Base-by-base conservation (phyloP, 2,329 filamentous ascomycete genomes). In the Aureobasidium subglaciale region DNA sequence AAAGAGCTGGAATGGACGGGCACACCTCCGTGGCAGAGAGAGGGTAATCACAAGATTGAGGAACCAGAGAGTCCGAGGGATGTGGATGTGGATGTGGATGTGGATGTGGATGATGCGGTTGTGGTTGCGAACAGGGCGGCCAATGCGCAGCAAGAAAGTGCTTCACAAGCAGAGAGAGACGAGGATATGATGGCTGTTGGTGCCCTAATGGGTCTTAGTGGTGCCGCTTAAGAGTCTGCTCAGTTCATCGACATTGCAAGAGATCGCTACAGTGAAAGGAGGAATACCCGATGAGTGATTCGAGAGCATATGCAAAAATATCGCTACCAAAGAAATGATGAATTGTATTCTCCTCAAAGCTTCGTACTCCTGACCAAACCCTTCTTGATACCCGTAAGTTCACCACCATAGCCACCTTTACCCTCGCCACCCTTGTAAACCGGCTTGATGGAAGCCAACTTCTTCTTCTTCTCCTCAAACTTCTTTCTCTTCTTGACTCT, bases 401-500 rank as follows among this genome's bases (percentile, higher is more conserved):
- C 93, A 75, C 93, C 93, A 62, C 83, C 83, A 75, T 99, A 99
- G 54, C 90, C 87, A 66, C 90, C 87, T 67, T 82, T 83, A 63
- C 88, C 84, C 74, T 95, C 85, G 59, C 89, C 88, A 62, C 89
- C 89, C 72, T 90, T 89, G 76, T 91, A 97, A 13, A 89, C 78
- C 8, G 88, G 82, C 75, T 87, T 89, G 77, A 91, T 88, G 68
- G 87, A 92, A 65, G 83, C 84, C 67, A 97, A 74, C 80, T 97
- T 96, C 88, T 96, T 97, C 82, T 92, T 87, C 81, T 95, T 96
- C 71, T 90, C 87, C 68, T 95, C 90, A 71, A 84, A 99, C 83
- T 90, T 90, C 83, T 90, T 90, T 73, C 90, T 84, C 86, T 96
- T 97, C 86, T 97, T 99, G 62, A 97, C 92, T 70, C 93, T 80